These are phyloP conservation scores for Pichia membranifaciens DNA, from an alignment of 805 yeast species.

Conservation along the genomic window DNA sequence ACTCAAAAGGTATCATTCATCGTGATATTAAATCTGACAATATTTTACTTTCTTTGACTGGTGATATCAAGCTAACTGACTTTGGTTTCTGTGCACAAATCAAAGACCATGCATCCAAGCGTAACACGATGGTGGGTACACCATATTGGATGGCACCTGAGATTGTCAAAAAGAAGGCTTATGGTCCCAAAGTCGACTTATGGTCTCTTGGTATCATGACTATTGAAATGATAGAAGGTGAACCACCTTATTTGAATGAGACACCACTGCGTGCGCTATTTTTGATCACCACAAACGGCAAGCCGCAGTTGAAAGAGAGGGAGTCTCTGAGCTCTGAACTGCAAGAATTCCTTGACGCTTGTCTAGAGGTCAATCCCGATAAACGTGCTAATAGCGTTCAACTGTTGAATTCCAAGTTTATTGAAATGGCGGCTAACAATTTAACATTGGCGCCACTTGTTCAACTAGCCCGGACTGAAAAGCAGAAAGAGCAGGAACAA, in stretches of 20 bases:
- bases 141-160: conserved; percentile 93
- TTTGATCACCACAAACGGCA: conserved; percentile 74
- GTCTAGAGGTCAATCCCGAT: conserved; percentile 78
- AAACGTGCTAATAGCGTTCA: conserved; percentile 74
- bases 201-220: conserved; percentile 86
- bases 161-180: conserved; percentile 72
- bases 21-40: conserved; percentile 96
- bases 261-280: conserved; percentile 73
- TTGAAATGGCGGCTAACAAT: conserved; percentile 55
- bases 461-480: conserved; percentile 65
- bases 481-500: conserved; percentile 30
- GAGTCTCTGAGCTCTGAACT: conserved; percentile 65
- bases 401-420: conserved; percentile 61
- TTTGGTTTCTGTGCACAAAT: conserved; percentile 70
- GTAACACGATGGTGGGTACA: conserved; percentile 85
- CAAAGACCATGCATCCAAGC: conserved; percentile 63
- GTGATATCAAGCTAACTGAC: conserved; percentile 91
- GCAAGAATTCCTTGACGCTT: conserved; percentile 65
- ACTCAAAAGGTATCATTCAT: conserved; percentile 88
- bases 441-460: conserved; percentile 66
- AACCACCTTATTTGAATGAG: conserved; percentile 78
- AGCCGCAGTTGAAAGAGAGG: conserved; percentile 68
- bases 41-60: conserved; percentile 72
- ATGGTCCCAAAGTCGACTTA: conserved; percentile 76
- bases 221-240: conserved; percentile 81